These are phyloP conservation scores for Coemansia furcata DNA, from an alignment of 192 early-diverging fungal genomes.

Conservation along the genomic window DNA sequence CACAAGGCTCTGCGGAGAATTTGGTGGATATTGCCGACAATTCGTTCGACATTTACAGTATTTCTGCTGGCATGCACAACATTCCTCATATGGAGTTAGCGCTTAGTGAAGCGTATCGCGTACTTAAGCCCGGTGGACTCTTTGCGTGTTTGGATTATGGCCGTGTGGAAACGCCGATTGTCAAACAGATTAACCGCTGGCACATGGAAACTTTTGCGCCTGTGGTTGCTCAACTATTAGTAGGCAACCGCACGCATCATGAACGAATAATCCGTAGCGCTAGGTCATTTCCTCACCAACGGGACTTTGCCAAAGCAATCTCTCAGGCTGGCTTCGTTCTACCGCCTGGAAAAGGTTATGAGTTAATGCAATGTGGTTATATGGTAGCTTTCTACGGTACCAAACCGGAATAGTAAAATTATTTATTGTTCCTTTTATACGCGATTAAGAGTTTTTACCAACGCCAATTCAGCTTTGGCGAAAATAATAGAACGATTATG, in stretches of 20 bases:
- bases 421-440: background rate
- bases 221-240: slow-evolving; percentile 68
- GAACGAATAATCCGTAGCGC: slow-evolving; percentile 90
- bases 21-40: slow-evolving; percentile 68
- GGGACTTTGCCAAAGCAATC: slow-evolving; percentile 82
- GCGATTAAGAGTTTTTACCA: background rate
- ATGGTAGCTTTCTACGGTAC: slow-evolving; percentile 30
- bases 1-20: slow-evolving; percentile 83
- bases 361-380: slow-evolving; percentile 41
- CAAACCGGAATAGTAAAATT: slow-evolving; percentile 9
- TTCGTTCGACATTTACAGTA: slow-evolving; percentile 89
- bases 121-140: slow-evolving; percentile 87
- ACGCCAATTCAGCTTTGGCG: too few relatives aligned
- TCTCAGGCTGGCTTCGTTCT: slow-evolving; percentile 77
- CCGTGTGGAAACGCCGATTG: slow-evolving; percentile 77
- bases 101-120: slow-evolving; percentile 82
- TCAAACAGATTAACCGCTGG: slow-evolving; percentile 73
- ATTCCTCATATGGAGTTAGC: slow-evolving; percentile 86
- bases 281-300: slow-evolving; percentile 82
- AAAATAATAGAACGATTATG: too few relatives aligned
- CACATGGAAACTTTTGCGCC: slow-evolving; percentile 92
- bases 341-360: slow-evolving; percentile 74
- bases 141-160: slow-evolving; percentile 93
- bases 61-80: slow-evolving; percentile 98
- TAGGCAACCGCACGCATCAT: slow-evolving; percentile 82